These are phyloP conservation scores for Durio zibethinus DNA, from an alignment of 345 rosid genomes.

Conservation along the genomic window DNA sequence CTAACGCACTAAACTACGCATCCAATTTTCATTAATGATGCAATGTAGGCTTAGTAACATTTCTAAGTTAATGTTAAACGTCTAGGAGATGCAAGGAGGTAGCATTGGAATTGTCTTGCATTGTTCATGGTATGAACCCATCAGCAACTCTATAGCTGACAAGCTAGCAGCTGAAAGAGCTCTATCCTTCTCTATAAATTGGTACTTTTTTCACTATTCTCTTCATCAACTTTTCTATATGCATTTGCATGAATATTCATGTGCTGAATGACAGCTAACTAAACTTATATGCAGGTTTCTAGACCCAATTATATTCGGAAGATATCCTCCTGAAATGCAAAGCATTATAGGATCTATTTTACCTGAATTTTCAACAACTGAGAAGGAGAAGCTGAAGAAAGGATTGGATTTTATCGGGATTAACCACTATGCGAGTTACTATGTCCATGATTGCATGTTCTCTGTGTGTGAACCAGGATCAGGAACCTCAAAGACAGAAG, in stretches of 20 bases:
- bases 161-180: conserved; percentile 60
- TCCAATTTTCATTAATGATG: conserved; percentile 29
- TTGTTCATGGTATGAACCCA: conserved; percentile 54
- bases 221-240: neutral
- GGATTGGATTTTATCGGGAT: conserved; percentile 63
- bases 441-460: conserved; percentile 52
- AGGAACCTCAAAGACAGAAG: conserved; percentile 49
- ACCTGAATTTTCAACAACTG: conserved; percentile 47
- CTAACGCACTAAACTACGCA: conserved; percentile 17
- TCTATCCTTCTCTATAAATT: conserved; percentile 47
- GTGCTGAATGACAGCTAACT: neutral
- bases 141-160: conserved; percentile 48
- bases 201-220: conserved; percentile 33
- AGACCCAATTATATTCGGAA: conserved; percentile 56
- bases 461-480: conserved; percentile 43
- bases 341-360: conserved; percentile 40
- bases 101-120: conserved; percentile 56
- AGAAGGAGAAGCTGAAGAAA: conserved; percentile 29
- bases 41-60: neutral
- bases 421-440: conserved; percentile 59
- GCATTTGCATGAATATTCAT: neutral
- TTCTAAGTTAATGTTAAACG: neutral
- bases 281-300: conserved; percentile 43
- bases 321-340: conserved; percentile 56
- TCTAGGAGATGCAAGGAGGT: conserved; percentile 50